Evolutionary conservation across 768 basidiomycete species (phyloP).

Genomic region (Phlebiopsis flavidoalba): DNA sequence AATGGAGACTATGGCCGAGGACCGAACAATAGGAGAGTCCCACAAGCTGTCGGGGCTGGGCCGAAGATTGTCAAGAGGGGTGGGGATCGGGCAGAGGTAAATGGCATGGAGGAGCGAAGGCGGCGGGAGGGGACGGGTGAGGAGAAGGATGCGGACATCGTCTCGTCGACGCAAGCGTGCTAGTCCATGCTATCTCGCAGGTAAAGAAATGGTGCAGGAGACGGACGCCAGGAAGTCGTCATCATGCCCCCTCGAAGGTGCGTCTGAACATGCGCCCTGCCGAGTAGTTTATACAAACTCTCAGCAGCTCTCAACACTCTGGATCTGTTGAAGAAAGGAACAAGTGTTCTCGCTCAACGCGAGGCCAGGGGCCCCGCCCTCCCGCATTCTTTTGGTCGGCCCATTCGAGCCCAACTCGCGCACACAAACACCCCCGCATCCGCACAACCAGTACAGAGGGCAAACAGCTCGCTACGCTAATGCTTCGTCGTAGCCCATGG

Average conservation of each 20-base stretch:
- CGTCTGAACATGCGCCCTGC: conserved; percentile 20
- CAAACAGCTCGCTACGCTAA: too few species aligned
- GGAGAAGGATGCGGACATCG: conserved; percentile 64
- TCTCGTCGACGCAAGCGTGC: conserved; percentile 80
- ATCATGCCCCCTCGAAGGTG: conserved; percentile 89
- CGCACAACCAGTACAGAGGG: conserved; percentile 76
- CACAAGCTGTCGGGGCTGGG: background rate
- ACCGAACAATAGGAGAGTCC: background rate
- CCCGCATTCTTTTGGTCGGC: conserved; percentile 81
- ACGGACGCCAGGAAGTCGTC: conserved; percentile 71
- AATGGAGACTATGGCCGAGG: background rate
- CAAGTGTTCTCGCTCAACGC: conserved; percentile 67
- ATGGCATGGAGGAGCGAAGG: conserved; percentile 8
- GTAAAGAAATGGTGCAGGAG: conserved; percentile 80
- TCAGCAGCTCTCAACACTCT: conserved; percentile 81
- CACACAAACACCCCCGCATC: conserved; percentile 72
- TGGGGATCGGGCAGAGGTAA: conserved; percentile 5
- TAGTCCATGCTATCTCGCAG: conserved; percentile 71
- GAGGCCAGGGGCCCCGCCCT: conserved; percentile 86
- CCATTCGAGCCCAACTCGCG: conserved; percentile 92
- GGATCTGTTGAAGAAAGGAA: conserved; percentile 90
- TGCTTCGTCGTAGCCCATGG: conserved; percentile 79
- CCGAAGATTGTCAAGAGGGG: conserved; percentile 9
- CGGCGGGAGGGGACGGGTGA: conserved; percentile 3
- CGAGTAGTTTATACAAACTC: background rate